Base-by-base conservation (phyloP, 2,329 filamentous ascomycete genomes). In the Didymella segeticola region DNA sequence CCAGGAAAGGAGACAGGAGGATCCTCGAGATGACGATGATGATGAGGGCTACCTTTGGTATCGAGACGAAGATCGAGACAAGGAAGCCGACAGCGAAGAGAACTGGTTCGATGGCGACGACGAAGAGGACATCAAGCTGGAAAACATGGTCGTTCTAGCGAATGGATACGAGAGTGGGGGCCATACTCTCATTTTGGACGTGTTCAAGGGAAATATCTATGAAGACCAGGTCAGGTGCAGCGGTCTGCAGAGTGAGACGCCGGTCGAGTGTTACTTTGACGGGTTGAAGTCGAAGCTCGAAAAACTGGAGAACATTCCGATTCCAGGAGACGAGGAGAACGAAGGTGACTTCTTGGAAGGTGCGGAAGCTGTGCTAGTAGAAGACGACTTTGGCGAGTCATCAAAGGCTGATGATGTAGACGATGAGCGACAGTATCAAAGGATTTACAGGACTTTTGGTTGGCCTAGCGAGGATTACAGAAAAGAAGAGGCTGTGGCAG, bases 71-170 rank as follows among this genome's bases (percentile, higher is more conserved):
- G 31, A 30, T 3, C 23, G 41, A 50, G 47, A 43, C 12, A 33
- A 29, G 15, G 38, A 43, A 19, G 20, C n/a, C 6, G 47, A 43
- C 19, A 19, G 36, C 8, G 34, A 47, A 23, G 42, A 53, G 19
- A 43, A 53, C 7, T 49, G 38, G 45, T 49, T 22, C 39, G 46
- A 54, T 15, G 42, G 46, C 30, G 53, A 57, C 19, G 42, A 57
- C n/a, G 41, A 30, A 2, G 43, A 57, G 17, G 31, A 58, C 14
- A 41, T 52, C 34, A 47, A 27, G 22, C 38, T 55, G 14, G 25
- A 36, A 17, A 39, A 48, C 29, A 42, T 55, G 27, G 45, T 55
- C 7, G 42, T 55, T 11, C 17, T 55, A 15, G 42, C 46, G 17
- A 5, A 43, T 14, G 51, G 45, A 14, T 49, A 55, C 33, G 43